Evolutionary conservation across 176 grass and related monocot species (phyloP).

Genomic region (Triticum timopheevii): DNA sequence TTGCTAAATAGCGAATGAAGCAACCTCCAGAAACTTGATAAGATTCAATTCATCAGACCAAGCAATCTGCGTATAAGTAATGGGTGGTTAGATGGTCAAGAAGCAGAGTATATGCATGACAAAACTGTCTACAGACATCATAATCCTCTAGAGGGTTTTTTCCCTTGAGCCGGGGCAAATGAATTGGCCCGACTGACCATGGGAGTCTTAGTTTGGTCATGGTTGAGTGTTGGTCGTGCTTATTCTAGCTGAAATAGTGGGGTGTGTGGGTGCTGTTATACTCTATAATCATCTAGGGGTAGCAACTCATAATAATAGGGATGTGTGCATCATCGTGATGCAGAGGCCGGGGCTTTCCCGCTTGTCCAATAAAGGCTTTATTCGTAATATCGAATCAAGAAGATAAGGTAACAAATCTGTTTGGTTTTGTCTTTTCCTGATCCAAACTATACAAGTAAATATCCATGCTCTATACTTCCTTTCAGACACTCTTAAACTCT

Average conservation of each 20-base stretch:
- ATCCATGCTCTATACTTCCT: not conserved
- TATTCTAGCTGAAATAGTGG: not conserved
- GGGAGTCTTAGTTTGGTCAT: not conserved
- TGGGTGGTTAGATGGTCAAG: not conserved
- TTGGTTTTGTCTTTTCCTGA: constrained; percentile 10
- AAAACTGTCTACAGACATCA: not conserved
- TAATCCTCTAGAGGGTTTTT: not conserved
- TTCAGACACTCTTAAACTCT: not conserved
- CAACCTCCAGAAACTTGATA: not conserved
- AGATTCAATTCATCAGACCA: not conserved
- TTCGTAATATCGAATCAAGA: not conserved
- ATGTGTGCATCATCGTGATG: not conserved
- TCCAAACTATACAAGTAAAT: not conserved
- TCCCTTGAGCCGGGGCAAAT: not conserved
- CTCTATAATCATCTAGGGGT: not conserved
- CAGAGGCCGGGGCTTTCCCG: not conserved
- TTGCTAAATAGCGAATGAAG: not conserved
- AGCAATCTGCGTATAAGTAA: not conserved
- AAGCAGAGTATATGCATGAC: not conserved
- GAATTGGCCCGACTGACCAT: not conserved
- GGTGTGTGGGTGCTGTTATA: not conserved
- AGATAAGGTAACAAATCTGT: not conserved
- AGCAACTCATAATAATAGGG: not conserved
- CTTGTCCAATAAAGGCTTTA: not conserved
- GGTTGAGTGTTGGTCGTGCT: not conserved